Evolutionary conservation across 208 protist species (phyloP), one percentile per base, ranked within the genome.

Genomic region (Trypanosoma avium): DNA sequence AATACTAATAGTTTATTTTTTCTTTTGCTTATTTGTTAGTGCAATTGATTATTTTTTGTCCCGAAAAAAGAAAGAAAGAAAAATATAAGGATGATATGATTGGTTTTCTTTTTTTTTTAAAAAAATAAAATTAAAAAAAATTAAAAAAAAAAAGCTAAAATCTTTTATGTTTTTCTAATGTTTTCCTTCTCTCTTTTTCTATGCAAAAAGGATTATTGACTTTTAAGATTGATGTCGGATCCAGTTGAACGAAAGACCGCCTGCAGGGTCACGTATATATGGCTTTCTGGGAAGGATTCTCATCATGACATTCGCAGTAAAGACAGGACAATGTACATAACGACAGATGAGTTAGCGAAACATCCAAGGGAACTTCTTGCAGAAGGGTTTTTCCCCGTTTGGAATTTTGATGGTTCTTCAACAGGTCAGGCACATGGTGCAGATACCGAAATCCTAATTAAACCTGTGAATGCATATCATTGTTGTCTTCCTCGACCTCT

Each of bases 351-450:
- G 36, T 10, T 88, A 17, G 36, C 64, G 32, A 78, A 83, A 67
- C 64, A 79, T 27, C 88, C 88, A 12, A 90, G 92, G 65, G 73
- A 82, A n/a, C 61, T 92, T 42, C 75, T 90, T 13, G 80, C 75
- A 3, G 73, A 82, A 27, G 80, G 78, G 0, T 32, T 88, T 56
- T 91, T 99, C 29, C 95, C 96, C 9, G 74, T 96, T n/a, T 99
- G 97, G 97, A 99, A 99, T 79, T 99, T 96, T 71, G 97, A 99
- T 64, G 97, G 97, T 46, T 98, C 97, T 17, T 98, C 89, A 27
- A 95, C 89, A 30, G 67, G 57, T 24, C 89, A 95, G 65, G 78
- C 83, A 3, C 77, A 70, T 59, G 84, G 89, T 10, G 9, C 67
- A 21, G 82, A 93, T 57, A 95, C 89, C 7, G 86, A 95, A 56